Evolutionary conservation across 1,284 basidiomycete species (phyloP).

Genomic region (Fistulina hepatica): DNA sequence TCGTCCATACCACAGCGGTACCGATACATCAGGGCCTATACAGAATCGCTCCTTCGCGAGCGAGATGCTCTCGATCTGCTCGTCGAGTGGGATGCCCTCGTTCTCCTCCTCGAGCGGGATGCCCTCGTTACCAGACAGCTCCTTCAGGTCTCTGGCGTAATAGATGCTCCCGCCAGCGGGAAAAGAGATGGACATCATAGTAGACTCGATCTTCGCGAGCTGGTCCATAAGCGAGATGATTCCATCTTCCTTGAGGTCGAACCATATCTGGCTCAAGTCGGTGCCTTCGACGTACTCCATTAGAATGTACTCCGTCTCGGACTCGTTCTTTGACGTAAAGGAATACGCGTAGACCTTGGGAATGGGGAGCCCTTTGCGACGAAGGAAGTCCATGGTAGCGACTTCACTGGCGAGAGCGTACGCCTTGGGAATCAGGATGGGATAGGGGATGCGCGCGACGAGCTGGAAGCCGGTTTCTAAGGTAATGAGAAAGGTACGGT

Average conservation of each 20-base stretch:
- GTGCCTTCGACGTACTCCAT: constrained; percentile 19
- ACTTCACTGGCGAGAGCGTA: constrained; percentile 36
- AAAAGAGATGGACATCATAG: constrained; percentile 39
- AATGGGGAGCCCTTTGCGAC: constrained; percentile 30
- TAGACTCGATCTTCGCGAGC: constrained; percentile 35
- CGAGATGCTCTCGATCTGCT: not conserved
- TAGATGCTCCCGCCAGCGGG: constrained; percentile 44
- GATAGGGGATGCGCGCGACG: constrained; percentile 36
- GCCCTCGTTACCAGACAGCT: constrained; percentile 22
- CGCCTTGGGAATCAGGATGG: constrained; percentile 27
- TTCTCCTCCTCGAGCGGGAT: too few relatives aligned
- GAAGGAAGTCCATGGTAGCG: constrained; percentile 35
- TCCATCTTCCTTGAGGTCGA: constrained; percentile 28
- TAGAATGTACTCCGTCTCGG: constrained; percentile 19
- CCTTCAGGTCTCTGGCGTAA: constrained; percentile 30
- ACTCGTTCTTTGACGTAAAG: constrained; percentile 16
- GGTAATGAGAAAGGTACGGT: constrained; percentile 35
- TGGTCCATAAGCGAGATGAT: constrained; percentile 33
- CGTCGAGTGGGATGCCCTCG: constrained; percentile 24
- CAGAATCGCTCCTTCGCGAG: constrained; percentile 34
- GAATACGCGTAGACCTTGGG: constrained; percentile 20
- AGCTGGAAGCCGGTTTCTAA: constrained; percentile 28
- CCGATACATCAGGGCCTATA: constrained; percentile 34
- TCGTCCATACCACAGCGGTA: constrained; percentile 29
- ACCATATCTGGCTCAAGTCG: constrained; percentile 30